Evolutionary conservation across 1,284 basidiomycete genomes (phyloP).

Genomic region (Pseudozyma thailandica): DNA sequence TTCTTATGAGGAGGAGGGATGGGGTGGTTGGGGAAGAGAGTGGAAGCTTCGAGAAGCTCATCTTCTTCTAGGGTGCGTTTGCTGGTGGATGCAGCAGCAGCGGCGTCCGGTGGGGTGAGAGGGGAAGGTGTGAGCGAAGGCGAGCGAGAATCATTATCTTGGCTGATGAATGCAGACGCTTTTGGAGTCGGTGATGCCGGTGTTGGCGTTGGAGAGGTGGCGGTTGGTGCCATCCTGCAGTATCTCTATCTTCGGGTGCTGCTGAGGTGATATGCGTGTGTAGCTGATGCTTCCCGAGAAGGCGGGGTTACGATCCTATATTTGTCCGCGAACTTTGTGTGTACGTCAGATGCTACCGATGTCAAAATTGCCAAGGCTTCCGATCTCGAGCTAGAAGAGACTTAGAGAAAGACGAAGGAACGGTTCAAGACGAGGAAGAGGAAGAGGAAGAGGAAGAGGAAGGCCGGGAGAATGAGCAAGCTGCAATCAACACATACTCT

Average conservation of each 20-base stretch:
- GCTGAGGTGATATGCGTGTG: no score
- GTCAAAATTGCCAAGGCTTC: no score
- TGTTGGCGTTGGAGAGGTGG: neutral
- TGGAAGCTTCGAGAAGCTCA: conserved; percentile 12
- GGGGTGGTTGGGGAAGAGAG: conserved; percentile 3
- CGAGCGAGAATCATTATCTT: neutral
- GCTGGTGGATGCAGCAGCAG: conserved; percentile 18
- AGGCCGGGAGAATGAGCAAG: neutral
- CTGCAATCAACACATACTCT: neutral
- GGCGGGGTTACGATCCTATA: no score
- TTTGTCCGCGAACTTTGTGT: no score
- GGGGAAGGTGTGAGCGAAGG: conserved; percentile 10
- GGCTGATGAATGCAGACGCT: neutral
- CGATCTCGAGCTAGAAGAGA: no score
- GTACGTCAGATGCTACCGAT: no score
- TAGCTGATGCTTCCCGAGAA: no score
- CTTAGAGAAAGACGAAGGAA: no score
- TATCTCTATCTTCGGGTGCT: neutral
- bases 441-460: neutral
- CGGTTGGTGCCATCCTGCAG: conserved; percentile 20
- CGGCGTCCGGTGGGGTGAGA: conserved; percentile 10
- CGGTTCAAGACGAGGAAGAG: neutral
- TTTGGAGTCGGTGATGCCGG: conserved; percentile 16
- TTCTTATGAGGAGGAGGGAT: conserved; percentile 34
- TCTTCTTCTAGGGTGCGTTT: conserved; percentile 40